Evolutionary conservation across 2,329 filamentous ascomycete genomes (phyloP).

Genomic region (Onygenales sp.): DNA sequence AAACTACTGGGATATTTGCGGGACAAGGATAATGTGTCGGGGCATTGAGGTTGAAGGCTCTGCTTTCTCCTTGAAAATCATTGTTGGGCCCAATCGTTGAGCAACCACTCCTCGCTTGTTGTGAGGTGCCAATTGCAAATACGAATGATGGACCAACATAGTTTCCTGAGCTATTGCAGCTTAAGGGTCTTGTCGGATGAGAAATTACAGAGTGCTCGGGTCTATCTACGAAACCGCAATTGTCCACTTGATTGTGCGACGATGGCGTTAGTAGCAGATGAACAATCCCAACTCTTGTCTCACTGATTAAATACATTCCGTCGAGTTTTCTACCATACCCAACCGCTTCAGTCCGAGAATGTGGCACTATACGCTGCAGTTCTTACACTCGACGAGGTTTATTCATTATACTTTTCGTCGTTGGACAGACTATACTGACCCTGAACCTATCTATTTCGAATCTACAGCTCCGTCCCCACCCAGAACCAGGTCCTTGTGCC

Average conservation of each 20-base stretch:
- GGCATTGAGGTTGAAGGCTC: slow-evolving; percentile 71
- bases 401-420: slow-evolving; percentile 48
- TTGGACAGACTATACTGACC: slow-evolving; percentile 71
- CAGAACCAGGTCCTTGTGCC: slow-evolving; percentile 93
- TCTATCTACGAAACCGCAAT: slow-evolving; percentile 17
- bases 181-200: slow-evolving; percentile 71
- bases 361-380: slow-evolving; percentile 80
- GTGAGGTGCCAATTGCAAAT: slow-evolving; percentile 5
- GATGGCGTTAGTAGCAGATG: slow-evolving; percentile 10
- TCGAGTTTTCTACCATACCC: slow-evolving; percentile 55
- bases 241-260: not conserved
- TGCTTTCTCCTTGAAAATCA: slow-evolving; percentile 66
- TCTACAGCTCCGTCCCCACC: slow-evolving; percentile 74
- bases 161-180: slow-evolving; percentile 41
- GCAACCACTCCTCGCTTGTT: slow-evolving; percentile 8
- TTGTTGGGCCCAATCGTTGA: slow-evolving; percentile 47
- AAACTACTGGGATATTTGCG: slow-evolving; percentile 3
- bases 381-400: slow-evolving; percentile 75
- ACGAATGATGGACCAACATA: slow-evolving; percentile 39
- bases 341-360: slow-evolving; percentile 67
- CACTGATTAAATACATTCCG: slow-evolving; percentile 70
- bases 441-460: slow-evolving; percentile 15
- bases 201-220: slow-evolving; percentile 31
- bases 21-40: slow-evolving; percentile 37
- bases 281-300: slow-evolving; percentile 26